Base-by-base conservation (phyloP, 768 basidiomycete species). In the Termitomyces sp. region DNA sequence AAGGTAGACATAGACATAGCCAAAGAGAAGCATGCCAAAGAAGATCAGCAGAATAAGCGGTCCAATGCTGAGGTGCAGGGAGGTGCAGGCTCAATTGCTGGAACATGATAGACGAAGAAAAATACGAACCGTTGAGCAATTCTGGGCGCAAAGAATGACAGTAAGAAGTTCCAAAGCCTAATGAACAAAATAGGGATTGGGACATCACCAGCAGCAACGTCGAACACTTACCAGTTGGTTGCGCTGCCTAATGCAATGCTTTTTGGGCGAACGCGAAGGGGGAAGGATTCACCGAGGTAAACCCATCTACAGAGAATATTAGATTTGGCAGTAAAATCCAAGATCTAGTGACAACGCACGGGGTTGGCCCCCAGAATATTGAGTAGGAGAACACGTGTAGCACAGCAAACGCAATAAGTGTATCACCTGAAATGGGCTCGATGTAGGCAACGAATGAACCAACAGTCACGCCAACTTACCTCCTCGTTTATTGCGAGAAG, bases 231-330 rank as follows among this genome's bases (percentile, higher is more conserved):
- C 73, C 74, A 75, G 54, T 75, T 75, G 26, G 71, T 74, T 10
- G 74, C 74, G 45, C 84, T 85, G 9, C 87, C 87, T n/a, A 90
- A 74, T 0, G 88, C 88, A 64, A 91, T 90, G 60, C 79, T 75
- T 68, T 90, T 90, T 6, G 90, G 79, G 54, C 88, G 79, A 44
- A 92, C 85, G 45, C 88, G 83, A 22, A 91, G 80, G 14, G 88
- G 90, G 79, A 90, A 91, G 19, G 82, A 85, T 73, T 90, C 88
- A 50, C 87, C 87, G 32, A 88, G 78, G 62, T 88, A 88, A 6
- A 88, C 87, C 83, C 82, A 84, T 55, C 77, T 77, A 51, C 17
- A 22, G 34, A 11, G 35, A 43, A 12, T 24, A 21, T 26, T 17
- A 58, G 38, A 5, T 11, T 28, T 24, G 17, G 22, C 12, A 37